phyloP scores from a whole-genome alignment of 2,329 filamentous ascomycete species.

The Hypoxylon sp. region DNA sequence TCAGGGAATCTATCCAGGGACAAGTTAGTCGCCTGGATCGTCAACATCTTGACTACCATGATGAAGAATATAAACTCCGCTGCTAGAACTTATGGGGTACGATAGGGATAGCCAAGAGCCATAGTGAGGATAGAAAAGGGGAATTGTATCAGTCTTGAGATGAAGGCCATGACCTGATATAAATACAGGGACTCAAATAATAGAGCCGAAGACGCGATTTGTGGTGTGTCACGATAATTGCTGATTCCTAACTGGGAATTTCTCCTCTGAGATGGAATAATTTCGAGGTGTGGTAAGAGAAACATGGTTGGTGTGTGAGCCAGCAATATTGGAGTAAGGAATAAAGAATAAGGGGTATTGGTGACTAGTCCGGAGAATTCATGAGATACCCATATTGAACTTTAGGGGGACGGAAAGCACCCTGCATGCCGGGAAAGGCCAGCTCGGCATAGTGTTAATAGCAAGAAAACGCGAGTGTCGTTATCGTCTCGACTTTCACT shows the following conservation, averaged over 20 bases:
- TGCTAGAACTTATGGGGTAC: conserved; percentile 5
- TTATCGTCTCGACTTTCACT: conserved; percentile 34
- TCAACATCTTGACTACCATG: conserved; percentile 53
- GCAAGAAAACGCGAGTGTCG: conserved; percentile 33
- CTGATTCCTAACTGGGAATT: conserved; percentile 16
- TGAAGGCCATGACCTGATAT: conserved; percentile 16
- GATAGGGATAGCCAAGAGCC: conserved; percentile 1
- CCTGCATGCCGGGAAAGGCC: conserved; percentile 28
- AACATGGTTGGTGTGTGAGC: conserved; percentile 6
- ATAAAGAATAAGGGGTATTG: no score
- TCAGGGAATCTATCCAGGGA: conserved; percentile 58
- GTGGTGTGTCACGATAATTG: conserved; percentile 17
- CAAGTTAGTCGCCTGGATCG: conserved; percentile 58
- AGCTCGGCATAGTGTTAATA: conserved; percentile 8
- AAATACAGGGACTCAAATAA: conserved; percentile 11
- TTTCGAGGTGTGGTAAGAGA: conserved; percentile 13
- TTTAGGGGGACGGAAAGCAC: conserved; percentile 16
- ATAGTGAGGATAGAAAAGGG: conserved; percentile 5
- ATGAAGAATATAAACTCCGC: conserved; percentile 14
- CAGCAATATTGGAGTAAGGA: conserved; percentile 8
- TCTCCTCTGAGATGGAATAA: conserved; percentile 22
- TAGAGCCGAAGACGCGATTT: conserved; percentile 29
- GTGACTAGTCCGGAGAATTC: conserved; percentile 16
- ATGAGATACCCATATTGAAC: conserved; percentile 27
- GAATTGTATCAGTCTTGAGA: neutral